phyloP scores from a whole-genome alignment of 2,329 filamentous ascomycete species.

The Phoma sp. region DNA sequence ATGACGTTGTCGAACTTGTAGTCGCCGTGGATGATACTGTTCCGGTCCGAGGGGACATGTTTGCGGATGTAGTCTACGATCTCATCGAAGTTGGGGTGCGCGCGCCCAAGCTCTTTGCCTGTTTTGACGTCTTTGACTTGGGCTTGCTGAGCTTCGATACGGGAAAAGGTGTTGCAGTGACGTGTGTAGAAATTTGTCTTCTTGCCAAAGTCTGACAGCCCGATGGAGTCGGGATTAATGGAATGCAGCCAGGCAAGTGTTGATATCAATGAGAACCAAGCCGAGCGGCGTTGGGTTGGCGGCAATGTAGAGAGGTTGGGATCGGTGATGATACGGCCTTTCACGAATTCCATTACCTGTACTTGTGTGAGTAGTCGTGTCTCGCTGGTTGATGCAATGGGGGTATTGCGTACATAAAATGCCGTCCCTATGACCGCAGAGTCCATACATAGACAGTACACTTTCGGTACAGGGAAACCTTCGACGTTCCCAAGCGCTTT shows the following conservation, averaged over 20 bases:
- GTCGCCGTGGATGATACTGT: slow-evolving; percentile 88
- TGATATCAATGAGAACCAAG: slow-evolving; percentile 63
- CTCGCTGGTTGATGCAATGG: background rate
- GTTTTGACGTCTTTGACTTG: slow-evolving; percentile 76
- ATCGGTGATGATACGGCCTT: slow-evolving; percentile 91
- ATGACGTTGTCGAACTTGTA: slow-evolving; percentile 75
- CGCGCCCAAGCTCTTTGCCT: slow-evolving; percentile 68
- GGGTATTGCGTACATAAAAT: slow-evolving; percentile 67
- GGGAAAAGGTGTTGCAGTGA: slow-evolving; percentile 81
- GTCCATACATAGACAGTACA: slow-evolving; percentile 87
- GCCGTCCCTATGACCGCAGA: slow-evolving; percentile 78
- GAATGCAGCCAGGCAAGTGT: slow-evolving; percentile 86
- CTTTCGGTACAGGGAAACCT: slow-evolving; percentile 84
- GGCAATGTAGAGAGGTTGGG: slow-evolving; percentile 74
- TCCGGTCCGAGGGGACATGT: slow-evolving; percentile 70
- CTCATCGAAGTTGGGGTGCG: slow-evolving; percentile 77
- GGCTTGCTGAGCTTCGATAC: slow-evolving; percentile 80
- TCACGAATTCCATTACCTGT: slow-evolving; percentile 86
- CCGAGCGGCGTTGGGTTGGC: slow-evolving; percentile 63
- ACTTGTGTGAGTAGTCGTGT: background rate
- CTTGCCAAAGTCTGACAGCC: slow-evolving; percentile 75
- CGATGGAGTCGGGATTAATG: slow-evolving; percentile 70
- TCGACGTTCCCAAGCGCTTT: slow-evolving; percentile 74
- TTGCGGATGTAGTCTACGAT: slow-evolving; percentile 79
- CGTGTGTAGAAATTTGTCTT: slow-evolving; percentile 79